phyloP scores from a whole-genome alignment of 306 rosid genomes.

The Benincasa hispida region DNA sequence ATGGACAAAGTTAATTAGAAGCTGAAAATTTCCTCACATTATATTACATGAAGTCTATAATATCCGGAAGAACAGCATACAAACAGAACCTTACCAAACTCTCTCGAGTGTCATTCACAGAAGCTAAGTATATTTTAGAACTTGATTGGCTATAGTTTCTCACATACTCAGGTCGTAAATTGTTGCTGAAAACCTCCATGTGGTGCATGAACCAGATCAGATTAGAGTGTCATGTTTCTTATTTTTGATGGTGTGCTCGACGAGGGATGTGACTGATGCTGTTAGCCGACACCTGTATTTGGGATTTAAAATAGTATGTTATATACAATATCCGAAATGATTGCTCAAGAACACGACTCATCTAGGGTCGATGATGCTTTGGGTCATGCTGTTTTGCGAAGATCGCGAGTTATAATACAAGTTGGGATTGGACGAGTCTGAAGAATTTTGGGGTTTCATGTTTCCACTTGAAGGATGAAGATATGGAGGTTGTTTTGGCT shows the following conservation, averaged over 20 bases:
- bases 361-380: conserved; percentile 31
- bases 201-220: neutral
- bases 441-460: neutral
- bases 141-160: neutral
- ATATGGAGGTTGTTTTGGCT: conserved; percentile 41
- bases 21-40: neutral
- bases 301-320: neutral
- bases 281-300: neutral
- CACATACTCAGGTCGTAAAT: neutral
- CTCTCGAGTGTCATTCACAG: neutral
- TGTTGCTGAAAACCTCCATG: neutral
- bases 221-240: neutral
- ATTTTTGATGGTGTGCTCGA: neutral
- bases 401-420: conserved; percentile 12
- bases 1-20: neutral
- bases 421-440: neutral
- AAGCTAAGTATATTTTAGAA: no score
- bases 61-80: neutral
- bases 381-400: conserved; percentile 21
- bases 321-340: neutral
- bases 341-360: neutral
- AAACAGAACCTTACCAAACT: neutral
- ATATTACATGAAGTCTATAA: neutral
- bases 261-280: neutral
- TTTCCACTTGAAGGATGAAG: conserved; percentile 16